Percentiles rank a stretch among this genome's conserved stretches.
These are phyloP conservation scores for Candida golubevii DNA, from an alignment of 805 yeast genomes.

Conservation along the genomic window DNA sequence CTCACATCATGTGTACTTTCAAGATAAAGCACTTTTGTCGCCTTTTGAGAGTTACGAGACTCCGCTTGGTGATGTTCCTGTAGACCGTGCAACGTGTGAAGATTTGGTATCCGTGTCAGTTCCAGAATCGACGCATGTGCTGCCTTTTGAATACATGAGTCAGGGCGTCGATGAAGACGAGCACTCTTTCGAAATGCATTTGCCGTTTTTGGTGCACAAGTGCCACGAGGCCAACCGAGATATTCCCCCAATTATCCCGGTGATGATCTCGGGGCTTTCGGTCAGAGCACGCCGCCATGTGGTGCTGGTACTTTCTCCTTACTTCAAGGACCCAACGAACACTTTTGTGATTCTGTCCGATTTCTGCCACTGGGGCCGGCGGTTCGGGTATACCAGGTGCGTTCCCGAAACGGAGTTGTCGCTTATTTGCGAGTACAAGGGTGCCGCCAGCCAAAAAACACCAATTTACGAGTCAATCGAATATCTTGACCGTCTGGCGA, in stretches of 20 bases:
- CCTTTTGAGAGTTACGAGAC: constrained; percentile 60
- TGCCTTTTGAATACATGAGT: constrained; percentile 53
- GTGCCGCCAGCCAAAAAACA: constrained; percentile 13
- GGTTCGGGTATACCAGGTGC: constrained; percentile 42
- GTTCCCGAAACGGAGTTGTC: constrained; percentile 13
- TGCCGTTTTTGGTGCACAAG: constrained; percentile 62
- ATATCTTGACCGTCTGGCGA: constrained; percentile 63
- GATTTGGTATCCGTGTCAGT: constrained; percentile 25
- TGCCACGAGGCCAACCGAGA: constrained; percentile 32
- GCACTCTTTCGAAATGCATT: constrained; percentile 93
- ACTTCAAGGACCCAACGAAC: constrained; percentile 48
- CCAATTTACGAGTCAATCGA: constrained; percentile 75
- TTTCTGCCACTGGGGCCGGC: constrained; percentile 86
- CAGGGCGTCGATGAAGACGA: constrained; percentile 69
- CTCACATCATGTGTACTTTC: constrained; percentile 83
- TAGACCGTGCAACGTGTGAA: constrained; percentile 50
- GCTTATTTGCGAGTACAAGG: constrained; percentile 6
- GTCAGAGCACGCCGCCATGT: constrained; percentile 40
- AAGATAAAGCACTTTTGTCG: constrained; percentile 52
- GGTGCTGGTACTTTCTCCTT: constrained; percentile 48
- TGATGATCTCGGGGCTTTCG: constrained; percentile 67
- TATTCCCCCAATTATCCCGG: constrained; percentile 62
- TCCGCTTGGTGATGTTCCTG: constrained; percentile 72
- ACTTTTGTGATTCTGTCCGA: constrained; percentile 84
- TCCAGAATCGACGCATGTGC: constrained; percentile 11